Base-by-base conservation (phyloP, 768 basidiomycete species). In the Gelatoporia subvermispora region DNA sequence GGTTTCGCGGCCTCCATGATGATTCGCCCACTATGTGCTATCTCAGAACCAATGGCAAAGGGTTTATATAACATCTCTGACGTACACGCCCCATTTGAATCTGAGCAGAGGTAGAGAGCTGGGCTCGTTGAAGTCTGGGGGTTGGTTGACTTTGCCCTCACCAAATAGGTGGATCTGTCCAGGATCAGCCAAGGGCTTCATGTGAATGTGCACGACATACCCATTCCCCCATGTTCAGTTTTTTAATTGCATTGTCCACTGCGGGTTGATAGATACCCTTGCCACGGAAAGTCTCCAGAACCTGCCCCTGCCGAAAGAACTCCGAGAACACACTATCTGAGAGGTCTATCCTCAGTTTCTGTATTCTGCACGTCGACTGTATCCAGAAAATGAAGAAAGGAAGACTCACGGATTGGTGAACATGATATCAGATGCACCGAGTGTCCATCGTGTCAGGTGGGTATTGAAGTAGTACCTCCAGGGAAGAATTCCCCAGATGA, bases 11-110 rank as follows among this genome's bases (percentile, higher is more conserved):
- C 69, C 48, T 84, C 81, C 78, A 84, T 93, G 38, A 98, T 62
- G 28, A 96, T 86, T 21, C 93, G 78, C 35, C 89, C 90, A 22
- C 92, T 94, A 59, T 47, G 48, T 20, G 39, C 22, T 17, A 9
- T 22, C 39, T 39, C 20, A 41, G 28, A 38, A 38, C 38, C 28
- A 46, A 39, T 23, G 20, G 25, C 17, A 20, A 20, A 23, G 16
- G 13, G 28, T 31, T n/a, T n/a, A n/a, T n/a, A n/a, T n/a, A n/a
- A n/a, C n/a, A n/a, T n/a, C 2, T 28, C 13, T 2, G 36, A 83
- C 93, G 66, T 62, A 94, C 93, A 94, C 72, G 49, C 94, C 94
- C 94, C 94, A 97, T 72, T 94, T 96, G 68, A 96, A 95, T 41
- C 89, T 74, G 7, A 82, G 74, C 44, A 96, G 66, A 56, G 64